phyloP scores from a whole-genome alignment of 208 protist genomes.

The Trypanosoma platydactyli region DNA sequence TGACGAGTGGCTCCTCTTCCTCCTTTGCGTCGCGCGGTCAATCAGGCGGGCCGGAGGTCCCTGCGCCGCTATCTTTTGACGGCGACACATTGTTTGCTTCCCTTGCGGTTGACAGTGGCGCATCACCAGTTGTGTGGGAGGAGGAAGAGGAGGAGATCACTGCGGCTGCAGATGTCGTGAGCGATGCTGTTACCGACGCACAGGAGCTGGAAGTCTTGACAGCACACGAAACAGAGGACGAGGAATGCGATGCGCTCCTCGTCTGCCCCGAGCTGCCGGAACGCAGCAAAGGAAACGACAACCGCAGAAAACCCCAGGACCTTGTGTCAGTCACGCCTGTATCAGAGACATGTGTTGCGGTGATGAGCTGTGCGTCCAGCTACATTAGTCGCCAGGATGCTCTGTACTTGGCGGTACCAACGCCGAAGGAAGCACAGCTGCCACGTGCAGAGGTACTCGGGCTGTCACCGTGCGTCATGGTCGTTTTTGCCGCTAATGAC shows the following conservation, averaged over 20 bases:
- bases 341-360: neutral
- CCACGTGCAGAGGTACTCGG: neutral
- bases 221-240: slow-evolving; percentile 5
- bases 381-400: slow-evolving; percentile 55
- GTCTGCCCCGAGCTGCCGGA: slow-evolving; percentile 10
- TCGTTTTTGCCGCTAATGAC: slow-evolving; percentile 82
- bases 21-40: no score
- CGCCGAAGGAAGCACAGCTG: slow-evolving; percentile 42
- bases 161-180: neutral
- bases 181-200: slow-evolving; percentile 7
- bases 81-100: slow-evolving; percentile 3
- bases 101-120: slow-evolving; percentile 10
- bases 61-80: neutral
- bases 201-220: slow-evolving; percentile 6
- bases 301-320: neutral
- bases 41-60: no score
- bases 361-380: slow-evolving; percentile 10
- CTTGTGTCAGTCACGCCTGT: neutral
- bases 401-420: slow-evolving; percentile 55
- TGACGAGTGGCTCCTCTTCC: no score
- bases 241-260: slow-evolving; percentile 5
- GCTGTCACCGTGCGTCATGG: slow-evolving; percentile 52
- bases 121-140: slow-evolving; percentile 10
- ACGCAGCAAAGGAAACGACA: neutral
- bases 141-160: slow-evolving; percentile 11